Evolutionary conservation across 306 rosid genomes (phyloP).

Genomic region (Quercus cerris): DNA sequence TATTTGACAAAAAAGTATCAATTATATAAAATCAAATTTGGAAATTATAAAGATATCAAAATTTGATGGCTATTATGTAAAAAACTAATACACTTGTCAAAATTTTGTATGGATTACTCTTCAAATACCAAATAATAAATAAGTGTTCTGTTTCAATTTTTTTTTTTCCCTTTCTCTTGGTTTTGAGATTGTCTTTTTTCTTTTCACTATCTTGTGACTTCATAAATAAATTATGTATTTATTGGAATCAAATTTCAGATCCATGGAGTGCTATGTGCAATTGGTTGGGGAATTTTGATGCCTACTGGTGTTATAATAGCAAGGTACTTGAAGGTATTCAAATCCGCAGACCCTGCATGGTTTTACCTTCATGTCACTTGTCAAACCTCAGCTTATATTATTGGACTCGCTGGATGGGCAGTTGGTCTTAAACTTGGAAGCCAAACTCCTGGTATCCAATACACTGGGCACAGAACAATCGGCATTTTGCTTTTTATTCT

Average conservation of each 20-base stretch:
- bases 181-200: neutral
- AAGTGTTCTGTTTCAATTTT: neutral
- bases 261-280: conserved; percentile 69
- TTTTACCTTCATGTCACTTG: conserved; percentile 86
- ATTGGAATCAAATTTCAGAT: conserved; percentile 31
- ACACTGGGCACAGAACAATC: conserved; percentile 51
- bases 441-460: conserved; percentile 42
- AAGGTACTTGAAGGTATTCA: conserved; percentile 75
- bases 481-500: conserved; percentile 74
- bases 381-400: conserved; percentile 74
- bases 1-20: too few species aligned
- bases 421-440: conserved; percentile 90
- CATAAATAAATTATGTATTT: neutral
- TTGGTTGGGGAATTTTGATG: conserved; percentile 84
- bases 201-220: neutral
- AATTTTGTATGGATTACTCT: neutral
- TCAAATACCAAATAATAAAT: too few species aligned
- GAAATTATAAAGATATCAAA: too few species aligned
- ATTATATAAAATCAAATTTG: too few species aligned
- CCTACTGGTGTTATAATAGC: conserved; percentile 75
- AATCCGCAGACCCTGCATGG: conserved; percentile 95
- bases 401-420: conserved; percentile 97
- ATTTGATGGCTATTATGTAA: too few species aligned
- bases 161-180: neutral
- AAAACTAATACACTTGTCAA: too few species aligned